Evolutionary conservation across 129 eudicot genomes (phyloP).

Genomic region (Erigeron canadensis): DNA sequence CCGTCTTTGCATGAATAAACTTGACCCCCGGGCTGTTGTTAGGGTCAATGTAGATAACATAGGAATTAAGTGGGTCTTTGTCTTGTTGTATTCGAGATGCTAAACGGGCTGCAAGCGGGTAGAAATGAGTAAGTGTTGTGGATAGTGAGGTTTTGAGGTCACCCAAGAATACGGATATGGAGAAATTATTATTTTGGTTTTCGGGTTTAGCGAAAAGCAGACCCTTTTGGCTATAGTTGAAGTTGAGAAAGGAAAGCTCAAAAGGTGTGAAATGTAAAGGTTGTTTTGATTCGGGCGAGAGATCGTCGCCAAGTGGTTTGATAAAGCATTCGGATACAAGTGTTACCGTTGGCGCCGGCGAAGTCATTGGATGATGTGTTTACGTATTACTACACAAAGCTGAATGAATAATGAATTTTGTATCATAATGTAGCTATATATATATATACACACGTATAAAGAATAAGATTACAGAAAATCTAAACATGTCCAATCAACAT

Average conservation of each 20-base stretch:
- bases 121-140: constrained; percentile 30
- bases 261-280: constrained; percentile 12
- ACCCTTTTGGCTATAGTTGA: constrained; percentile 21
- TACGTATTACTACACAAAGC: too few species aligned
- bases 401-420: too few species aligned
- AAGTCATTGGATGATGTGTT: not conserved
- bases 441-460: too few species aligned
- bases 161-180: constrained; percentile 6
- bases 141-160: constrained; percentile 35
- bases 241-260: constrained; percentile 14
- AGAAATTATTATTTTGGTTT: not conserved
- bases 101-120: constrained; percentile 49
- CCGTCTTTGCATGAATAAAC: constrained; percentile 26
- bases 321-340: not conserved
- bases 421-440: too few species aligned
- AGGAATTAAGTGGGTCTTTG: constrained; percentile 4
- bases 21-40: not conserved
- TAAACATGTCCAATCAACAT: too few species aligned
- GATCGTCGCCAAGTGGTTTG: not conserved
- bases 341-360: not conserved
- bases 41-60: not conserved
- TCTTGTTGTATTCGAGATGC: constrained; percentile 26
- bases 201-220: constrained; percentile 21
- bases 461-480: too few species aligned
- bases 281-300: not conserved